Base-by-base conservation (phyloP, 108 stramenopile genomes). In the Cyclotella baltica region DNA sequence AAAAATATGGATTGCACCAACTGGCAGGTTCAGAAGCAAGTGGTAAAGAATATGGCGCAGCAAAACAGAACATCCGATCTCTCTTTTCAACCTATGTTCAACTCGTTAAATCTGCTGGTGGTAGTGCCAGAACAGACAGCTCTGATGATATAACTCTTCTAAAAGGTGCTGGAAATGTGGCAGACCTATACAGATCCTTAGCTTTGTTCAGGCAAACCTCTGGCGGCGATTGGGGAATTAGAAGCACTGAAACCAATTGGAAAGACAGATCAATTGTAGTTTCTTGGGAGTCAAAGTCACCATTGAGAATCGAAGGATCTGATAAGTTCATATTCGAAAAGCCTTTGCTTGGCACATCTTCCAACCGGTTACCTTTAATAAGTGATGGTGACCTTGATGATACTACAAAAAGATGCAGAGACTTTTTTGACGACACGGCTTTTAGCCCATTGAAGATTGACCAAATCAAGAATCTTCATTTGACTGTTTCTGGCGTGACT, bases 261-360 rank as follows among this genome's bases (percentile, higher is more conserved):
- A 33, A 61, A 22, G 51, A 51, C 1, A 43, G 59, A 52, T 40
- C 27, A 2, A 35, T 81, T 22, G 9, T 63, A 34, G 73, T 81
- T 51, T 70, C 61, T 15, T 81, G 80, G 80, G 66, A 43, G 34
- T 51, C 80, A n/a, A 58, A 81, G 67, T 74, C 80, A 25, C 80
- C 80, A 43, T 37, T 81, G 22, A 47, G 74, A 47, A 57, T 81
- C 38, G 73, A 74, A 50, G 80, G 80, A 34, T 36, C 72, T n/a
- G 80, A 81, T 52, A 67, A 43, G 4, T 81, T 81, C 37, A 29
- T 69, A 22, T 81, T 81, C 62, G 73, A 81, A 55, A 38, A 40
- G 11, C 73, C 73, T 30, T 27, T 52, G 0, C 22, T 68, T n/a
- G 23, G 47, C 46, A 37, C 67, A 35, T 51, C 37, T 52, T 46